Evolutionary conservation across 2,329 filamentous ascomycete species (phyloP), one percentile per base, ranked within the genome.

Genomic region (Alternaria postmessia): DNA sequence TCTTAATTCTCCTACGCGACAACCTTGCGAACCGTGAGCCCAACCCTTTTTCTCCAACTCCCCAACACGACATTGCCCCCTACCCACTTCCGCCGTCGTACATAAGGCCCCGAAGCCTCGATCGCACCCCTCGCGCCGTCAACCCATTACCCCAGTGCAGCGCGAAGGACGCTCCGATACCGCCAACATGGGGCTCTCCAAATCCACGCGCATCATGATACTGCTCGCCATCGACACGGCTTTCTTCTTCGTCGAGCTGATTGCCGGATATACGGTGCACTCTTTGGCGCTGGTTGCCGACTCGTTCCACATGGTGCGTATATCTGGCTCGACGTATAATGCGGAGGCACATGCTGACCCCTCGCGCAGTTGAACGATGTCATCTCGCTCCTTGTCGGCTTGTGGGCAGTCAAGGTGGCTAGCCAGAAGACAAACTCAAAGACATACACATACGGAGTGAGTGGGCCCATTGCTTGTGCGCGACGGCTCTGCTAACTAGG

Each of bases 261-360:
- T 91, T 59, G 88, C 91, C 63, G 85, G 95, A 63, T 92, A 97
- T 83, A 83, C 90, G 65, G 93, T 96, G 62, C 90, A 94, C 75
- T 98, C 95, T 18, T 87, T 99, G 69, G 95, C 95, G 38, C 86
- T 99, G 60, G 93, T 96, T 75, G 95, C 95, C 54, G 95, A 99
- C 82, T 93, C 95, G 61, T 99, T 99, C 80, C 95, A 99, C 81
- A 99, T 99, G 95, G 91, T 93, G 76, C 70, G 85, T 79, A 42
- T 39, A 42, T 32, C 4, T 46, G 32, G 30, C 41, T n/a, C 24
- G 16, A 24, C 26, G 32, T 42, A 12, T 5, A 24, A 7, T 42
- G 41, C 51, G 52, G n/a, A 42, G 46, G 36, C 39, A 47, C 36
- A 36, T 57, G 58, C 67, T 70, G 59, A 70, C 58, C 55, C 41